These are phyloP conservation scores for Prunus mongolica DNA, from an alignment of 306 rosid species.

Conservation along the genomic window DNA sequence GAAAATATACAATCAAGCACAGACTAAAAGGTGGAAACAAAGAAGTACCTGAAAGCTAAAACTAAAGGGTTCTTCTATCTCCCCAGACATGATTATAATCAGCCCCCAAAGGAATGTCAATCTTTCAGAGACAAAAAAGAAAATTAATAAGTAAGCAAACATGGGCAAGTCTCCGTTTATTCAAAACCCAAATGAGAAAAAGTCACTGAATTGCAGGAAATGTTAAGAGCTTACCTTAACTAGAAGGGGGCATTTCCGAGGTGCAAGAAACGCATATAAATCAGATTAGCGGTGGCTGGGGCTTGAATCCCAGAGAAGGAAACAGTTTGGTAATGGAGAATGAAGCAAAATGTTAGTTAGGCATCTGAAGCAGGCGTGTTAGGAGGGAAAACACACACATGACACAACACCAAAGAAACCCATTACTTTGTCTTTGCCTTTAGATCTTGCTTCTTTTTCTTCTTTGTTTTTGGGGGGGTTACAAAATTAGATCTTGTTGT, in stretches of 20 bases:
- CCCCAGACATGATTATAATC: constrained; percentile 56
- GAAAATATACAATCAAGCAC: background rate
- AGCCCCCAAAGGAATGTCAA: constrained; percentile 19
- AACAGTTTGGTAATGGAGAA: constrained; percentile 20
- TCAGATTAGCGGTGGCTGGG: background rate
- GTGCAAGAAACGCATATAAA: background rate
- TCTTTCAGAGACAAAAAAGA: constrained; percentile 20
- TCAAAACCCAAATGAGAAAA: background rate
- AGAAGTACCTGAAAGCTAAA: constrained; percentile 49
- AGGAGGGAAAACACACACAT: constrained; percentile 19
- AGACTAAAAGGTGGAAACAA: background rate
- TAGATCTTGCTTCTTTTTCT: background rate
- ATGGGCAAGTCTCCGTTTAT: background rate
- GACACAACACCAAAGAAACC: constrained; percentile 1
- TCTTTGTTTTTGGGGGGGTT: background rate
- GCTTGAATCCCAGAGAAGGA: constrained; percentile 6
- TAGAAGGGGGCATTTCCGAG: background rate
- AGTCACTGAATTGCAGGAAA: background rate
- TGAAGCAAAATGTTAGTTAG: background rate
- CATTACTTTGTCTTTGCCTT: background rate
- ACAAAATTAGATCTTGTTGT: background rate
- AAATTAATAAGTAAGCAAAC: constrained; percentile 4
- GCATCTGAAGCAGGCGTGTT: constrained; percentile 38
- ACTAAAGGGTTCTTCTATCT: constrained; percentile 48
- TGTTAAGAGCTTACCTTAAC: background rate